Base-by-base conservation (phyloP, 768 basidiomycete species). In the Collybia sordida region DNA sequence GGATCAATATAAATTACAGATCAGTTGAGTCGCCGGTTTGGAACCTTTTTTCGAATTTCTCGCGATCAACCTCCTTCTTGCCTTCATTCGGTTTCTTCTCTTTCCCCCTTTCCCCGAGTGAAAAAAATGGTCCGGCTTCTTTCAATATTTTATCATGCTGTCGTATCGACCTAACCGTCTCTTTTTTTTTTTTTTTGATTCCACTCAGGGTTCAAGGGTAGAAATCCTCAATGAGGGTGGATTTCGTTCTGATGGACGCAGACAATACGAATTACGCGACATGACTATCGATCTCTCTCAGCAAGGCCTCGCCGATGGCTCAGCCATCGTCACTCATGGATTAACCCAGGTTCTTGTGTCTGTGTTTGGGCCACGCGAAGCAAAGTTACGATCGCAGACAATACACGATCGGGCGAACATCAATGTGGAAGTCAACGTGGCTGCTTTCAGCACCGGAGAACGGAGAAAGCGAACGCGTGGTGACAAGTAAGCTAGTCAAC, bases 331-430 rank as follows among this genome's bases (percentile, higher is more conserved):
- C 56, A 79, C 84, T 3, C 95, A 98, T 64, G 97, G 97, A 2
- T 78, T 98, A 25, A 98, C 97, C 0, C 83, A 90, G 51, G 93
- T 97, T 6, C 73, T 86, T 14, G 89, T 90, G 17, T 86, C 89
- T 44, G 92, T 98, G 1, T 91, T 90, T 66, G 97, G 97, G 0
- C 97, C 97, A 1, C 73, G 93, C 56, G 97, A 99, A 69, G 86
- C 90, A 1, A 88, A 84, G 64, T 75, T 84, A 68, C 79, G 92
- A 42, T 87, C 86, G 0, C 82, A 89, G 45, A 86, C 88, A 3
- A 73, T 88, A 25, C 90, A 95, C 59, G 93, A 98, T 69, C 83
- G 90, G 31, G 96, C 92, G 18, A 82, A 82, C 47, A 78, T 99
- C 64, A 91, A 88, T 54, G 94, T 99, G 18, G 93, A 97, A 61